A percentile compares a stretch with the other conserved stretches of the same genome.
Evolutionary conservation across 371 early-diverging fungal species (phyloP).

Genomic region (Actinomucor elegans): DNA sequence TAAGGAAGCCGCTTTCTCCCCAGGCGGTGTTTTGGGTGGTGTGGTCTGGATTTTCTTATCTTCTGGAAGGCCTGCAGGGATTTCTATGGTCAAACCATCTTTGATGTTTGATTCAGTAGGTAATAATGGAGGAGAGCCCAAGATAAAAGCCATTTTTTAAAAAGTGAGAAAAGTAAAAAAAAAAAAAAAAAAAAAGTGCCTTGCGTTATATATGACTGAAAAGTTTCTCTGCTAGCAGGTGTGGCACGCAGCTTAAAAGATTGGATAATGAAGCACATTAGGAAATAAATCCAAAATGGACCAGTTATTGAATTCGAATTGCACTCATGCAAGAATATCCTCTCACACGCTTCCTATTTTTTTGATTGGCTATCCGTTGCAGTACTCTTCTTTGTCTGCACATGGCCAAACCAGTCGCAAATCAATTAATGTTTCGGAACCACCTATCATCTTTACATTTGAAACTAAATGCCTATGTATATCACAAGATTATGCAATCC

Average conservation of each 20-base stretch:
- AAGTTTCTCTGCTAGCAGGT: neutral
- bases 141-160: neutral
- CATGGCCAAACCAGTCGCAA: no score
- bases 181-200: neutral
- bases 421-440: no score
- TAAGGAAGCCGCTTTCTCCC: constrained; percentile 14
- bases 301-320: constrained; percentile 6
- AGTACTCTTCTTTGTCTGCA: no score
- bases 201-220: neutral
- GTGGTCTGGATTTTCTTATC: constrained; percentile 14
- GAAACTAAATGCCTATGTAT: no score
- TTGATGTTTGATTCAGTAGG: constrained; percentile 4
- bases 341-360: no score
- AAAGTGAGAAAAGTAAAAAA: neutral
- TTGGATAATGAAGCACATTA: neutral
- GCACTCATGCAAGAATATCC: constrained; percentile 4
- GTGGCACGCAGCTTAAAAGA: neutral
- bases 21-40: constrained; percentile 45
- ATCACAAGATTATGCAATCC: no score
- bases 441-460: no score
- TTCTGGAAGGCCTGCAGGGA: neutral
- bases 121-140: constrained; percentile 18
- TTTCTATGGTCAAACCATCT: no score
- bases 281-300: neutral
- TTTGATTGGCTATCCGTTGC: no score